These are phyloP conservation scores for Wickerhamomyces bisporus DNA, from an alignment of 805 yeast species.

Conservation along the genomic window DNA sequence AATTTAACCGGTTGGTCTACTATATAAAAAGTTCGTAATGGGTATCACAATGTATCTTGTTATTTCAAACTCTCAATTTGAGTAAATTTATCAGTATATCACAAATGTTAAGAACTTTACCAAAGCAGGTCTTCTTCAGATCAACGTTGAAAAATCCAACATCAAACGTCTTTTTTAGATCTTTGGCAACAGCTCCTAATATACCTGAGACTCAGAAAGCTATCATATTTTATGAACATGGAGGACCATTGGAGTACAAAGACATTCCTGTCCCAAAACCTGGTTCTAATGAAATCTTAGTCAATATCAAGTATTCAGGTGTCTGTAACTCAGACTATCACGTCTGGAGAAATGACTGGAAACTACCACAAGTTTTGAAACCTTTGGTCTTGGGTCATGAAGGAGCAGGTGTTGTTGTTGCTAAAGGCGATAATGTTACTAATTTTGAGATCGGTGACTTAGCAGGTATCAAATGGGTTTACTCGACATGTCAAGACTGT, in stretches of 20 bases:
- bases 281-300: slow-evolving; percentile 45
- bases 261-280: slow-evolving; percentile 52
- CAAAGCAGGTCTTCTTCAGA: not conserved
- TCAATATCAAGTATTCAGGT: slow-evolving; percentile 54
- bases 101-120: slow-evolving; percentile 3
- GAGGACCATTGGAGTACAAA: slow-evolving; percentile 39
- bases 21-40: no score
- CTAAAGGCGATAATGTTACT: slow-evolving; percentile 44
- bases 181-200: slow-evolving; percentile 3
- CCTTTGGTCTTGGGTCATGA: slow-evolving; percentile 60
- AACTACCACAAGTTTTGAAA: slow-evolving; percentile 39
- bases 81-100: no score
- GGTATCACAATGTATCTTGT: no score
- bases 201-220: slow-evolving; percentile 46
- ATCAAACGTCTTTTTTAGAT: slow-evolving; percentile 1
- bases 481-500: slow-evolving; percentile 52
- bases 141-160: not conserved
- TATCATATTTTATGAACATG: slow-evolving; percentile 40
- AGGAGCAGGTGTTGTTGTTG: slow-evolving; percentile 59
- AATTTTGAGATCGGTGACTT: slow-evolving; percentile 51
- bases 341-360: slow-evolving; percentile 63
- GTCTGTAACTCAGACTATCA: slow-evolving; percentile 60
- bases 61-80: no score
- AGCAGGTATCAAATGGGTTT: slow-evolving; percentile 59
- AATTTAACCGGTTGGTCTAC: no score